These are phyloP conservation scores for Debaryomycetaceae sp. DNA, from an alignment of 1,139 yeast genomes.

Conservation along the genomic window DNA sequence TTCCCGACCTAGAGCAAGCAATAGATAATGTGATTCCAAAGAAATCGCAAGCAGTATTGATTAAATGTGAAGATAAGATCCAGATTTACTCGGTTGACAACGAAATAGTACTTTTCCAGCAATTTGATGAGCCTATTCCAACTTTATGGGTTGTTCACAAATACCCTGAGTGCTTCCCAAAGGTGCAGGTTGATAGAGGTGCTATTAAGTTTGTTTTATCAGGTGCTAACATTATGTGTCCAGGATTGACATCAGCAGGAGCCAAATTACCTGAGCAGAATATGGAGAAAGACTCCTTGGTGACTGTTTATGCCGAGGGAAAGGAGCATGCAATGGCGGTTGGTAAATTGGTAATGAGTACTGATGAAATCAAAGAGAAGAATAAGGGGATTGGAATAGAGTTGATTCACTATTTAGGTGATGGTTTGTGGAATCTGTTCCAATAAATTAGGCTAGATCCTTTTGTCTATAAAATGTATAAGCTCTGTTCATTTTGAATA, in stretches of 20 bases:
- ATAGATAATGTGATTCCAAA: slow-evolving; percentile 87
- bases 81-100: slow-evolving; percentile 73
- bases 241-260: slow-evolving; percentile 91
- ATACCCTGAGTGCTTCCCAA: slow-evolving; percentile 78
- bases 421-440: slow-evolving; percentile 73
- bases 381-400: slow-evolving; percentile 94
- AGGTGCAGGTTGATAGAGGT: slow-evolving; percentile 91
- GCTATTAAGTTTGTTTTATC: slow-evolving; percentile 92
- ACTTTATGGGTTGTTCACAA: slow-evolving; percentile 74
- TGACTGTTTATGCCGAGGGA: slow-evolving; percentile 87
- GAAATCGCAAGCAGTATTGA: slow-evolving; percentile 77
- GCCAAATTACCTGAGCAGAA: slow-evolving; percentile 77
- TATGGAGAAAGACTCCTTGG: slow-evolving; percentile 63
- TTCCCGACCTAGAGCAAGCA: slow-evolving; percentile 66
- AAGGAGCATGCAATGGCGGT: slow-evolving; percentile 88
- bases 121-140: slow-evolving; percentile 82
- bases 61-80: slow-evolving; percentile 87
- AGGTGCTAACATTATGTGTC: slow-evolving; percentile 97
- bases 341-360: slow-evolving; percentile 82
- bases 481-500: slow-evolving; percentile 22
- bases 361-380: slow-evolving; percentile 77
- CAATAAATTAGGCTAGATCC: slow-evolving; percentile 17
- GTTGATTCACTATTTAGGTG: slow-evolving; percentile 81
- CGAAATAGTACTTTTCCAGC: slow-evolving; percentile 76
- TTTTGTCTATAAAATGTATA: slow-evolving; percentile 12